Percentiles rank a stretch among this genome's conserved stretches.
Evolutionary conservation across 2,329 filamentous ascomycete species (phyloP).

Genomic region (Metarhizium anisopliae): DNA sequence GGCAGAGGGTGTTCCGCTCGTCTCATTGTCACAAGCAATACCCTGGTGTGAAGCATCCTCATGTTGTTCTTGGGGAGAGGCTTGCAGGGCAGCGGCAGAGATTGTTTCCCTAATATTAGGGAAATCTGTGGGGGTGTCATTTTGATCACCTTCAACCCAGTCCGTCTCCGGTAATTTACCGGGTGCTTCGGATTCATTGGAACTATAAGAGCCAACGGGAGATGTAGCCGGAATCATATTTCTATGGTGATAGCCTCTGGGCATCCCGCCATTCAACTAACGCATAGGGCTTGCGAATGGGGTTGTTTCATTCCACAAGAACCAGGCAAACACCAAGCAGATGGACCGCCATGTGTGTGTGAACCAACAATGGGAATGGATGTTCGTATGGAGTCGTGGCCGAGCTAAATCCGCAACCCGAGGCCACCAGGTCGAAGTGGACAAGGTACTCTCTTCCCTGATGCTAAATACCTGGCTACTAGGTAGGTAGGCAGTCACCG

Average conservation of each 20-base stretch:
- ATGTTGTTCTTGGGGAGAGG: background rate
- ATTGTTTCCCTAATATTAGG: slow-evolving; percentile 11
- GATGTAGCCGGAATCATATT: slow-evolving; percentile 5
- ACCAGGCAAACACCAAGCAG: background rate
- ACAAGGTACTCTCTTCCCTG: background rate
- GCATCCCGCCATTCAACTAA: background rate
- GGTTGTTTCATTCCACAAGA: background rate
- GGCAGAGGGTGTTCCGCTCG: slow-evolving; percentile 3
- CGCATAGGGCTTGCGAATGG: background rate
- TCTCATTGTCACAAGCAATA: slow-evolving; percentile 1
- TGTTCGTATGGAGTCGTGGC: background rate
- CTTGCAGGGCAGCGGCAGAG: slow-evolving; percentile 7
- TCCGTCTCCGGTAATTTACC: slow-evolving; percentile 2
- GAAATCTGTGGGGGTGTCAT: background rate
- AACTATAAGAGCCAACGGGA: background rate
- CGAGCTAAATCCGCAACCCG: background rate
- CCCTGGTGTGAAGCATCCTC: background rate
- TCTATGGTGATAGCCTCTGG: background rate
- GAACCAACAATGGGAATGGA: background rate
- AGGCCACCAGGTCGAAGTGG: background rate
- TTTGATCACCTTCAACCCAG: background rate
- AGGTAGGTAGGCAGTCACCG: background rate
- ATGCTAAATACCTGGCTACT: background rate
- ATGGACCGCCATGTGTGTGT: background rate
- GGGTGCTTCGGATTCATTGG: slow-evolving; percentile 6